Evolutionary conservation across 2,329 filamentous ascomycete species (phyloP).

Genomic region (Calonectria naviculata): DNA sequence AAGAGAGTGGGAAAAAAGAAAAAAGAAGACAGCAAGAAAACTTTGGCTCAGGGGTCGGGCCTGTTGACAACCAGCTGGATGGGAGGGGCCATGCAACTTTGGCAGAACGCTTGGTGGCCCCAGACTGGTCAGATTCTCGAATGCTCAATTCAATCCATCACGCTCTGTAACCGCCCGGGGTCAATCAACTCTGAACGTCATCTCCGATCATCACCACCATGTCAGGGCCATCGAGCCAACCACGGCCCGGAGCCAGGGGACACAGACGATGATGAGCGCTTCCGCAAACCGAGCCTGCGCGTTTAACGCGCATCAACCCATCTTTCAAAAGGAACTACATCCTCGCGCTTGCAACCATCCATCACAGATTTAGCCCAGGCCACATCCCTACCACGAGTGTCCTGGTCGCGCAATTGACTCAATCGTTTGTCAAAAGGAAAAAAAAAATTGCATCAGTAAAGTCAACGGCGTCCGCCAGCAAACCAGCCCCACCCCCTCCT

Average conservation of each 20-base stretch:
- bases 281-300: slow-evolving; percentile 10
- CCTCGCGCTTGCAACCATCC: slow-evolving; percentile 20
- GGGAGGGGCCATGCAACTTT: slow-evolving; percentile 10
- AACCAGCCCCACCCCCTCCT: slow-evolving; percentile 28
- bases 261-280: slow-evolving; percentile 4
- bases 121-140: slow-evolving; percentile 7
- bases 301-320: slow-evolving; percentile 18
- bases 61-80: slow-evolving; percentile 2
- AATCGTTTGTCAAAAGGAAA: neutral
- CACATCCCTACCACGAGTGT: neutral
- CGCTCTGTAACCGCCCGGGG: slow-evolving; percentile 15
- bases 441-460: slow-evolving; percentile 9
- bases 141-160: neutral
- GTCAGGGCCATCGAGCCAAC: slow-evolving; percentile 11
- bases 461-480: slow-evolving; percentile 22
- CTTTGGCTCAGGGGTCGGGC: slow-evolving; percentile 13
- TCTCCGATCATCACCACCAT: slow-evolving; percentile 13
- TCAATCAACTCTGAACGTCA: neutral
- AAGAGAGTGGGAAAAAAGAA: neutral
- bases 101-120: neutral
- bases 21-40: slow-evolving; percentile 5
- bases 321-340: neutral
- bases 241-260: slow-evolving; percentile 4
- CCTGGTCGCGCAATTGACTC: neutral
- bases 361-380: neutral